phyloP scores from a whole-genome alignment of 148 eudicot genomes.

The Rhododendron kiyosumense region DNA sequence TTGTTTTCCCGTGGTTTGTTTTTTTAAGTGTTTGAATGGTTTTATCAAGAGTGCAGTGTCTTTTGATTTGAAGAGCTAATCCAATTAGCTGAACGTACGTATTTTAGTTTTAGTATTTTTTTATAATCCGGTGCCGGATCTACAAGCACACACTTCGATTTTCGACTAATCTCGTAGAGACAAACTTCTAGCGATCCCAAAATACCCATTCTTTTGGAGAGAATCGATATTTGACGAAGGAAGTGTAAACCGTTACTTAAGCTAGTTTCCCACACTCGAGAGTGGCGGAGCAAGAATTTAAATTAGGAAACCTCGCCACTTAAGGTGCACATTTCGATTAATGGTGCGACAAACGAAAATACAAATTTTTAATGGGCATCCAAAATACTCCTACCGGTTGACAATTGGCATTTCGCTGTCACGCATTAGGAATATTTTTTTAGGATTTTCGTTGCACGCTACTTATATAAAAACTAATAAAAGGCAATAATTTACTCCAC shows the following conservation, averaged over 20 bases:
- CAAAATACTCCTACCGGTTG: background rate
- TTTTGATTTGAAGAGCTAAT: no score
- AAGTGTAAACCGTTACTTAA: background rate
- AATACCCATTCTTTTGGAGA: background rate
- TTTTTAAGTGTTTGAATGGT: background rate
- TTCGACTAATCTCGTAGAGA: background rate
- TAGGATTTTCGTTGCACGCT: background rate
- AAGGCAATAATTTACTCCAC: background rate
- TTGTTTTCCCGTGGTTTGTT: background rate
- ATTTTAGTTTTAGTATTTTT: no score
- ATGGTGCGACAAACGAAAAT: no score
- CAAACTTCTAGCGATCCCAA: background rate
- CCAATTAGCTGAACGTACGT: background rate
- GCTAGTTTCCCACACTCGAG: no score
- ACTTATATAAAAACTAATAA: background rate
- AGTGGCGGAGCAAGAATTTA: background rate
- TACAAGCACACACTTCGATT: background rate
- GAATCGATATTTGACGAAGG: background rate
- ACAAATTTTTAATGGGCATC: background rate
- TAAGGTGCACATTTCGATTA: no score
- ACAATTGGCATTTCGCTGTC: background rate
- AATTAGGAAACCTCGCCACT: background rate
- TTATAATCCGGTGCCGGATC: background rate
- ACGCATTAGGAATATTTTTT: background rate
- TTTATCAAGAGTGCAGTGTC: background rate